Conservation (phyloP, 345 rosid genomes). For the Excoecaria cochinchinensis region DNA sequence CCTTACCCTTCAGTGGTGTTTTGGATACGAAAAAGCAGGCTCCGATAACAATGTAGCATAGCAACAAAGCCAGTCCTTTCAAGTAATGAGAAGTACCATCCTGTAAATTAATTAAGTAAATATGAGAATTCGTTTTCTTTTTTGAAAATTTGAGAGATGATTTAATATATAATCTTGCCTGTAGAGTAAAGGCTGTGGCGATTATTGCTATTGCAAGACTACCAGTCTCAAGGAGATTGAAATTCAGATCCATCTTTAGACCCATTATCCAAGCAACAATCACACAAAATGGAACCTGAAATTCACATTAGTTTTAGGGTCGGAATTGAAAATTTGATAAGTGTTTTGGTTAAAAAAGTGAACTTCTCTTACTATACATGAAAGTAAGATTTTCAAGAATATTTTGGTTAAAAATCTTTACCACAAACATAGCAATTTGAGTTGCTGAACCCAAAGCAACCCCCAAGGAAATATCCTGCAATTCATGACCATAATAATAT, state of each 20-base stretch:
- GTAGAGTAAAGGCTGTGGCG: slow-evolving; percentile 72
- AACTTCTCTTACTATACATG: too few species aligned
- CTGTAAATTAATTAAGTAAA: slow-evolving; percentile 28
- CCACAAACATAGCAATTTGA: slow-evolving; percentile 82
- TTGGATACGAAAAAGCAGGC: slow-evolving; percentile 69
- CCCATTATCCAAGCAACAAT: slow-evolving; percentile 76
- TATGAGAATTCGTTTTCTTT: not conserved
- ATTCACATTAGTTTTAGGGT: not conserved
- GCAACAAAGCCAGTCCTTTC: slow-evolving; percentile 68
- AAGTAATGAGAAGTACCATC: slow-evolving; percentile 94
- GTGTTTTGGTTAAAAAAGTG: too few species aligned
- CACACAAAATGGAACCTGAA: slow-evolving; percentile 70
- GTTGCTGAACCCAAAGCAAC: slow-evolving; percentile 90
- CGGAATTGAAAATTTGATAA: not conserved
- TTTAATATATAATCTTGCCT: slow-evolving; percentile 33
- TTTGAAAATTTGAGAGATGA: not conserved
- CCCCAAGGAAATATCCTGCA: slow-evolving; percentile 81
- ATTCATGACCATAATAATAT: not conserved
- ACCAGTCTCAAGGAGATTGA: slow-evolving; percentile 79
- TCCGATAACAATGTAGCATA: slow-evolving; percentile 71
- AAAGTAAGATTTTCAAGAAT: too few species aligned
- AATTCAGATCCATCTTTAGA: slow-evolving; percentile 74
- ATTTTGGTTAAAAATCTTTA: slow-evolving; percentile 15
- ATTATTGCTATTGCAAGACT: slow-evolving; percentile 67
- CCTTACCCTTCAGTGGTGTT: slow-evolving; percentile 46